These are phyloP conservation scores for Discostella stelligeroides DNA, from an alignment of 108 stramenopile species.

Conservation along the genomic window DNA sequence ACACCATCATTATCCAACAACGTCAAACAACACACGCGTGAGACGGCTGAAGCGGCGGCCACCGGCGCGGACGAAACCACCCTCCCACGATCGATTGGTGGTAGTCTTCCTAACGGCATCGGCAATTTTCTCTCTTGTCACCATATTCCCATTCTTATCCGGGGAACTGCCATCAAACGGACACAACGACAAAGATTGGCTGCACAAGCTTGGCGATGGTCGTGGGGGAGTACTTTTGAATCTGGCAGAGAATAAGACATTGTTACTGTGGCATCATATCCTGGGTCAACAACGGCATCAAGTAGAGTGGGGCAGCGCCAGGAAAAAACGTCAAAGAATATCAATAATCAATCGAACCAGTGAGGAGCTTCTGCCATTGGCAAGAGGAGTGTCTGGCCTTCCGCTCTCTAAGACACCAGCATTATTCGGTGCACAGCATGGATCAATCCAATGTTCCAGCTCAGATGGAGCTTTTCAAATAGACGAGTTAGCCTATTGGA, in stretches of 20 bases:
- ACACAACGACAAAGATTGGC: constrained; percentile 1
- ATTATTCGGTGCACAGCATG: constrained; percentile 62
- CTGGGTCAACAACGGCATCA: neutral
- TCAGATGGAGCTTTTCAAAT: constrained; percentile 39
- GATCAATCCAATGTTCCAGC: constrained; percentile 51
- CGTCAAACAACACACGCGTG: neutral
- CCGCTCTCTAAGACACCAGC: constrained; percentile 74
- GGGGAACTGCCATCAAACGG: constrained; percentile 20
- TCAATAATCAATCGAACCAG: neutral
- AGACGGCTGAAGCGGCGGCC: constrained; percentile 1
- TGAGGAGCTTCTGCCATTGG: constrained; percentile 24
- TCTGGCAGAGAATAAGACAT: constrained; percentile 3
- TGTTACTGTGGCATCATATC: constrained; percentile 2
- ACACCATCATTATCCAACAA: too few species aligned
- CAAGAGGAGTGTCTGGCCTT: constrained; percentile 63
- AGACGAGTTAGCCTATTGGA: constrained; percentile 81
- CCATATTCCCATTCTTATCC: constrained; percentile 41
- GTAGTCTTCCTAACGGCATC: constrained; percentile 28
- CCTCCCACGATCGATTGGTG: constrained; percentile 42
- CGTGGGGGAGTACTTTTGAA: constrained; percentile 8
- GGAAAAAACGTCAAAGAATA: neutral
- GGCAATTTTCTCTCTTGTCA: constrained; percentile 24
- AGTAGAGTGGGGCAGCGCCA: neutral
- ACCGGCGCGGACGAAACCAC: constrained; percentile 21
- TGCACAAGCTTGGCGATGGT: constrained; percentile 7